These are phyloP conservation scores for Colletotrichum karsti DNA, from an alignment of 2,329 filamentous ascomycete genomes.

Conservation along the genomic window DNA sequence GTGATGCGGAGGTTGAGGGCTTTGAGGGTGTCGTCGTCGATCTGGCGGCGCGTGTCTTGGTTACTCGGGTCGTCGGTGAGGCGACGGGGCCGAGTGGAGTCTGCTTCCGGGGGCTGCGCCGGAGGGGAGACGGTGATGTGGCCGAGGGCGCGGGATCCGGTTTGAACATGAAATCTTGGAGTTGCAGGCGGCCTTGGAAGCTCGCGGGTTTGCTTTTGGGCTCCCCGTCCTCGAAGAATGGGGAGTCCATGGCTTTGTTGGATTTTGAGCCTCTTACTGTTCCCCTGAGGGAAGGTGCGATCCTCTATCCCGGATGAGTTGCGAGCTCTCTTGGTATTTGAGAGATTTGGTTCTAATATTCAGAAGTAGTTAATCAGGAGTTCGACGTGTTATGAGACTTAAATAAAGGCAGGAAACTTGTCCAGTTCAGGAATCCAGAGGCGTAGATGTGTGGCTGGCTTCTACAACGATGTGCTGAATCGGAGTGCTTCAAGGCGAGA, in stretches of 20 bases:
- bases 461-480: no score
- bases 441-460: no score
- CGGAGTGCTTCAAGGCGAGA: no score
- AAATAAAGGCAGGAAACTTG: no score
- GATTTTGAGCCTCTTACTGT: background rate
- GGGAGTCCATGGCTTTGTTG: constrained; percentile 4
- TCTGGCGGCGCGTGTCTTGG: constrained; percentile 1
- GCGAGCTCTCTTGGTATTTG: no score
- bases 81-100: constrained; percentile 26
- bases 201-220: constrained; percentile 39
- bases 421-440: no score
- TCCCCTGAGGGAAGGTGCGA: background rate
- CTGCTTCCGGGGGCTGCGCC: constrained; percentile 41
- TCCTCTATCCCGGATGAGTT: no score
- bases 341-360: no score
- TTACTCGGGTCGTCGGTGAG: constrained; percentile 8
- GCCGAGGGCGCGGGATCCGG: background rate
- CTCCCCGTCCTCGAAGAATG: constrained; percentile 7
- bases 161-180: constrained; percentile 53
- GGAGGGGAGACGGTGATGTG: constrained; percentile 30
- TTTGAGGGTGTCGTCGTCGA: background rate
- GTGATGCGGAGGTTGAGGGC: constrained; percentile 10
- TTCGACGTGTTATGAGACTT: no score
- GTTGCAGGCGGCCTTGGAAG: constrained; percentile 53
- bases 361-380: no score